Evolutionary conservation across 345 rosid species (phyloP).

Genomic region (Excoecaria cochinchinensis): DNA sequence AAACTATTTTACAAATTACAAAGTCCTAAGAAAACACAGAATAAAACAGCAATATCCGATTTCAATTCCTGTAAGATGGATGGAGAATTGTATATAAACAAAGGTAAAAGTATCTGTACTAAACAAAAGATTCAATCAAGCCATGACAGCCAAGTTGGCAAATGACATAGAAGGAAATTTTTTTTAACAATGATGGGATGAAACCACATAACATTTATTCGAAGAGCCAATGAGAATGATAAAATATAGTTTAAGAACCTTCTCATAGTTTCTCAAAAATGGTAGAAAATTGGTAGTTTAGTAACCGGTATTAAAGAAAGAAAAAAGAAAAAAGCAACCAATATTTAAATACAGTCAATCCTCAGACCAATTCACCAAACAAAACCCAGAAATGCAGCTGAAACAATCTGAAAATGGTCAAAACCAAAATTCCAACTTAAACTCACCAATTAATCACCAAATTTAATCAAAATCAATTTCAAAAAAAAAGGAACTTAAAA

Average conservation of each 20-base stretch:
- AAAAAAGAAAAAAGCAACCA: background rate
- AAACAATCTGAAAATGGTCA: background rate
- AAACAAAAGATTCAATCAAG: background rate
- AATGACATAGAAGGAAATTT: too few species aligned
- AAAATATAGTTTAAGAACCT: constrained; percentile 7
- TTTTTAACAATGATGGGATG: too few species aligned
- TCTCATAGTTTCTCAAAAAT: background rate
- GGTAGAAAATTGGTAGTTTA: background rate
- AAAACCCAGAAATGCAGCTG: constrained; percentile 9
- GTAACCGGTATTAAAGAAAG: background rate
- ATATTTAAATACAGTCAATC: background rate
- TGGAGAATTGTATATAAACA: background rate
- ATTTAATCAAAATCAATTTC: background rate
- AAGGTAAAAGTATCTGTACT: background rate
- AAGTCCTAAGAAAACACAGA: background rate
- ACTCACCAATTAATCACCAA: background rate
- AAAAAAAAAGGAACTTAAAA: background rate
- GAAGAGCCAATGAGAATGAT: background rate
- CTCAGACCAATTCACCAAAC: background rate
- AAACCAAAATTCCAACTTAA: background rate
- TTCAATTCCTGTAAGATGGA: background rate
- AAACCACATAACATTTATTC: background rate
- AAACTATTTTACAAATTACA: background rate
- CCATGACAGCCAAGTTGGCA: background rate
- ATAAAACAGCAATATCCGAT: too few species aligned